These are phyloP conservation scores for Ganoderma lingzhi DNA, from an alignment of 1,284 basidiomycete genomes.

Conservation along the genomic window DNA sequence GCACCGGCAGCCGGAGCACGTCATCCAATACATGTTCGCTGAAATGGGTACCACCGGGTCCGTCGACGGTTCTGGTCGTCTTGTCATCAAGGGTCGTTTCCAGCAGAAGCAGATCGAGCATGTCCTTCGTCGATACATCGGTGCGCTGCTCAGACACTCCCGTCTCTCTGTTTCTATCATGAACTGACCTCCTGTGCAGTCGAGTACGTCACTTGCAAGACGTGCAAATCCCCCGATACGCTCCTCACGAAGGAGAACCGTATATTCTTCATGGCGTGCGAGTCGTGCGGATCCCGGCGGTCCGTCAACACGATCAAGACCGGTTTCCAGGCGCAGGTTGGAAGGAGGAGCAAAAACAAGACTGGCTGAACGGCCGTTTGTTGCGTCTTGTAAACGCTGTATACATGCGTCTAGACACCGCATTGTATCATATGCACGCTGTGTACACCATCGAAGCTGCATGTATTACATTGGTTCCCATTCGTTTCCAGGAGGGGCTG, in stretches of 20 bases:
- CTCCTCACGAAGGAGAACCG: constrained; percentile 97
- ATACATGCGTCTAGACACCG: constrained; percentile 10
- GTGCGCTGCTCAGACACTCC: constrained; percentile 53
- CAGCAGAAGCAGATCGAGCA: constrained; percentile 99
- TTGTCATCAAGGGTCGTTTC: constrained; percentile 98
- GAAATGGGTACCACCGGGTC: constrained; percentile 99
- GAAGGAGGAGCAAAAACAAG: constrained; percentile 81
- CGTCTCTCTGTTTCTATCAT: too few relatives aligned
- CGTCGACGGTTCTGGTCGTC: constrained; percentile 91
- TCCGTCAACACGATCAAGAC: constrained; percentile 98
- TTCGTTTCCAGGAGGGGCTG: background rate
- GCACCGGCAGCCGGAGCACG: constrained; percentile 99
- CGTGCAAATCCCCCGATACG: constrained; percentile 98
- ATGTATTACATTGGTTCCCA: constrained; percentile 24
- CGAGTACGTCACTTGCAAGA: constrained; percentile 99
- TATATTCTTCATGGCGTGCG: constrained; percentile 99
- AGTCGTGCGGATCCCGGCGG: constrained; percentile 91
- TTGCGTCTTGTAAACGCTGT: constrained; percentile 18
- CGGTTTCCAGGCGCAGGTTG: constrained; percentile 98
- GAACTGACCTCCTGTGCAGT: constrained; percentile 55
- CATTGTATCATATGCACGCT: constrained; percentile 32
- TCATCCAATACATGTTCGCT: constrained; percentile 97
- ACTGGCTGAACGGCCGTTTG: constrained; percentile 46
- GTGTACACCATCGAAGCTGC: constrained; percentile 26
- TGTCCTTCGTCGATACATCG: constrained; percentile 95